Base-by-base conservation (phyloP, 768 basidiomycete species). In the Lyophyllum atratum region DNA sequence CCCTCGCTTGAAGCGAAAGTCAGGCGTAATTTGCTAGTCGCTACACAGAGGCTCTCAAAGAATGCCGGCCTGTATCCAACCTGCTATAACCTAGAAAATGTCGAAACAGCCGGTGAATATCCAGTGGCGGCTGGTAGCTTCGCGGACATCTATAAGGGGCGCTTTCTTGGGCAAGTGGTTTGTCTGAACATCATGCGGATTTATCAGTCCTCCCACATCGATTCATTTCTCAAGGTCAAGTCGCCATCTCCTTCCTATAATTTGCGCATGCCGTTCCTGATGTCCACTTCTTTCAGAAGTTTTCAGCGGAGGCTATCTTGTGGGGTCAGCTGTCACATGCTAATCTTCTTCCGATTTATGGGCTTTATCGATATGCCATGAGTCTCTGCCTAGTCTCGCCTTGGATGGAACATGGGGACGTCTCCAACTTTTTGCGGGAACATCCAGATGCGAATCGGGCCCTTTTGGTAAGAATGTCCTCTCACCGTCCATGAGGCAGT, bases 401-500 rank as follows among this genome's bases (percentile, higher is more conserved):
- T 10, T 76, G 72, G 73, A 74, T 74, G 73, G 65, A 72, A 26
- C 68, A 71, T 46, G 74, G 74, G 0, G 71, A 71, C 33, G 60
- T 72, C 15, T 64, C 59, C 26, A 60, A 68, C 28, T 70, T 26
- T 47, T 52, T 70, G 24, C 49, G 21, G 4, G 25, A 46, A 6
- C 37, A 60, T 49, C 67, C 69, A 6, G 24, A 44, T 6, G 53
- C 25, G 14, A 22, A 22, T 34, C 40, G 53, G 14, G 4, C 24
- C 17, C 45, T 47, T 4, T n/a, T 54, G 46, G 53, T 54, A 10
- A 54, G 45, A 8, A 6, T 15, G 15, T 25, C 9, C 1, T 22
- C 12, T 37, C 43, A 37, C 34, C 15, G 15, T 8, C 12, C 17
- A n/a, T 11, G 5, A 33, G 21, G 19, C 25, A 14, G 34, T 15